Evolutionary conservation across 306 rosid species (phyloP).

Genomic region (Pyrus pyrifolia): DNA sequence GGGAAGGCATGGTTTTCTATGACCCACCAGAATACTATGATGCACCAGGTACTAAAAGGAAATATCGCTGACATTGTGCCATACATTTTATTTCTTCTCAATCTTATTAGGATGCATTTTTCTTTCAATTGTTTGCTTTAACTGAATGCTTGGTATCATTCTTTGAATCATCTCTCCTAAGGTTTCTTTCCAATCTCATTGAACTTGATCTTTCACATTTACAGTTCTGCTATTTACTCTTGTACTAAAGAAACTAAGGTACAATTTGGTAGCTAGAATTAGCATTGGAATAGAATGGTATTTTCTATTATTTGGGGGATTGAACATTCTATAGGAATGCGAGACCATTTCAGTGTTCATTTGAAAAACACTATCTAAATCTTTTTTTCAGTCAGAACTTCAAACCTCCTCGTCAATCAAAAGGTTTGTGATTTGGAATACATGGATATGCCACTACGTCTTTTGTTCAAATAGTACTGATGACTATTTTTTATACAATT

Average conservation of each 20-base stretch:
- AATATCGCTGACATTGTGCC: not conserved
- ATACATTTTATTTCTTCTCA: not conserved
- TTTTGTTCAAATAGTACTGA: conserved; percentile 5
- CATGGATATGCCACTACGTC: not conserved
- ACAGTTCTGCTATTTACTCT: not conserved
- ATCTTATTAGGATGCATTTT: conserved; percentile 10
- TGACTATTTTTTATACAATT: not conserved
- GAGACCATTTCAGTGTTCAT: not conserved
- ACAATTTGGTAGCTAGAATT: not conserved
- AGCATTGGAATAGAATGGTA: not conserved
- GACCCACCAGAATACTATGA: conserved; percentile 91
- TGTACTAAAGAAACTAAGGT: not conserved
- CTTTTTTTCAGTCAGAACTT: not conserved
- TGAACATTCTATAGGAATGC: not conserved
- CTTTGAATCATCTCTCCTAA: not conserved
- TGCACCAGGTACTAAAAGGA: conserved; percentile 49
- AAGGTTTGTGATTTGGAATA: conserved; percentile 2
- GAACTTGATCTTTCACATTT: not conserved
- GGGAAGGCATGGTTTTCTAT: conserved; percentile 85
- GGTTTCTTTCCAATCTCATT: not conserved
- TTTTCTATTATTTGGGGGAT: not conserved
- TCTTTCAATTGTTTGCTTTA: conserved; percentile 5
- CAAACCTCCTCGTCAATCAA: not conserved
- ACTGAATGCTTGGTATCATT: not conserved
- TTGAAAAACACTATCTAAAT: not conserved